A percentile compares a stretch with the other conserved stretches of the same genome.
Conservation (phyloP, 2,329 filamentous ascomycete genomes). For the Tolypocladium tropicale region DNA sequence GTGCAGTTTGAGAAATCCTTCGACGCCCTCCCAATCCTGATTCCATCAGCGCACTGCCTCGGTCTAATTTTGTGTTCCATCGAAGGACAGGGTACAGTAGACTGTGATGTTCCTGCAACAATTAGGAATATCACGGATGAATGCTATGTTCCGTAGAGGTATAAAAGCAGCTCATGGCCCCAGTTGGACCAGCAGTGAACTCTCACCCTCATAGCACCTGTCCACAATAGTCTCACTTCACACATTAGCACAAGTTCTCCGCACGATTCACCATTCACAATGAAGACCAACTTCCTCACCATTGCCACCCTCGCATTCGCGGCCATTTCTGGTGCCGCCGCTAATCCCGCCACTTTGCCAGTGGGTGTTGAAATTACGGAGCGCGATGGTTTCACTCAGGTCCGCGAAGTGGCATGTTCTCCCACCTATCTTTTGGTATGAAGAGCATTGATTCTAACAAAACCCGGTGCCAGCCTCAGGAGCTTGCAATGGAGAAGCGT, state of each 20-base stretch:
- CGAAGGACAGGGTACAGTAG: too few relatives aligned
- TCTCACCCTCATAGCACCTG: not conserved
- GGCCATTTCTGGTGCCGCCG: not conserved
- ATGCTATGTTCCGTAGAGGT: not conserved
- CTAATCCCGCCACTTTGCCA: not conserved
- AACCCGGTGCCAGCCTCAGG: not conserved
- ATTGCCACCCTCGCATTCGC: not conserved
- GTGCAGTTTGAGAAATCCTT: too few relatives aligned
- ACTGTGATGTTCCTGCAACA: too few relatives aligned
- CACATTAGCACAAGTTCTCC: not conserved
- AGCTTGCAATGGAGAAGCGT: not conserved
- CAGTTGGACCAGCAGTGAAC: not conserved
- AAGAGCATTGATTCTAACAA: not conserved
- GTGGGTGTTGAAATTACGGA: not conserved
- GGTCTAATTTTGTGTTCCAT: too few relatives aligned
- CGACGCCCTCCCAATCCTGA: too few relatives aligned
- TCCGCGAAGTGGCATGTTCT: not conserved
- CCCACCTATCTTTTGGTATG: not conserved
- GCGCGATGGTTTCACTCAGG: not conserved
- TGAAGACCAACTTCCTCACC: not conserved
- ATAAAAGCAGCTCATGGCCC: not conserved
- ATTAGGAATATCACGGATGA: not conserved
- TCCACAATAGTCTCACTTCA: not conserved
- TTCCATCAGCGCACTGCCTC: too few relatives aligned
- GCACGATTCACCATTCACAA: not conserved